Percentiles rank a stretch among this genome's conserved stretches.
phyloP scores from a whole-genome alignment of 192 early-diverging fungal species.

The Jimgerdemannia lactiflua region DNA sequence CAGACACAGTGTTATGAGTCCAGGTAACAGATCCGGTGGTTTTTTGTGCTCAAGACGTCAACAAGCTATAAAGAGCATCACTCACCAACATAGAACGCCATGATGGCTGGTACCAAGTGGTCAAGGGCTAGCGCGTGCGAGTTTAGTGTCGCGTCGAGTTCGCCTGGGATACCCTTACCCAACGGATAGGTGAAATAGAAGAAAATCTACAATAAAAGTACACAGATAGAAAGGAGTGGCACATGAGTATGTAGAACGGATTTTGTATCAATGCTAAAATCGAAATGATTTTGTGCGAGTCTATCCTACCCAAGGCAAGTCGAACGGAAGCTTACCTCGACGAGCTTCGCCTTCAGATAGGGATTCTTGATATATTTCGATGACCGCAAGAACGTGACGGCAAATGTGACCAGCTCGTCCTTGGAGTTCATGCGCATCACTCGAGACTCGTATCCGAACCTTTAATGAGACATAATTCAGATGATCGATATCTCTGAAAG shows the following conservation, averaged over 20 bases:
- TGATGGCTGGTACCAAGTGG: conserved; percentile 77
- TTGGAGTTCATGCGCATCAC: conserved; percentile 34
- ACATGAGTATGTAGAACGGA: conserved; percentile 33
- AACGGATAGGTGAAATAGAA: conserved; percentile 79
- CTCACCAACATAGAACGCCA: conserved; percentile 89
- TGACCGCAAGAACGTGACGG: conserved; percentile 78
- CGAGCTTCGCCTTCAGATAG: conserved; percentile 90
- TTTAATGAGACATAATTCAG: not conserved
- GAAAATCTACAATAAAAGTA: conserved; percentile 55
- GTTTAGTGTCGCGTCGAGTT: conserved; percentile 61
- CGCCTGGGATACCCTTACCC: conserved; percentile 51
- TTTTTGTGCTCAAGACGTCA: no score
- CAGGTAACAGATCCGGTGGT: no score
- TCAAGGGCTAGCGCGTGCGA: conserved; percentile 71
- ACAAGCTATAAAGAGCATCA: not conserved
- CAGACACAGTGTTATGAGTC: not conserved
- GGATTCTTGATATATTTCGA: conserved; percentile 88
- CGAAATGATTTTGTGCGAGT: no score
- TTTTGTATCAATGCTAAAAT: not conserved
- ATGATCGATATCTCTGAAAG: not conserved
- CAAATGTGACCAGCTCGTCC: conserved; percentile 60
- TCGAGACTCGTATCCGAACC: conserved; percentile 37
- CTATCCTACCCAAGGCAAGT: not conserved
- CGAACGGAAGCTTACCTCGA: conserved; percentile 62
- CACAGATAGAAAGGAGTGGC: conserved; percentile 30